Conservation (phyloP, 1,284 basidiomycete species). For the Pholiota adiposa region DNA sequence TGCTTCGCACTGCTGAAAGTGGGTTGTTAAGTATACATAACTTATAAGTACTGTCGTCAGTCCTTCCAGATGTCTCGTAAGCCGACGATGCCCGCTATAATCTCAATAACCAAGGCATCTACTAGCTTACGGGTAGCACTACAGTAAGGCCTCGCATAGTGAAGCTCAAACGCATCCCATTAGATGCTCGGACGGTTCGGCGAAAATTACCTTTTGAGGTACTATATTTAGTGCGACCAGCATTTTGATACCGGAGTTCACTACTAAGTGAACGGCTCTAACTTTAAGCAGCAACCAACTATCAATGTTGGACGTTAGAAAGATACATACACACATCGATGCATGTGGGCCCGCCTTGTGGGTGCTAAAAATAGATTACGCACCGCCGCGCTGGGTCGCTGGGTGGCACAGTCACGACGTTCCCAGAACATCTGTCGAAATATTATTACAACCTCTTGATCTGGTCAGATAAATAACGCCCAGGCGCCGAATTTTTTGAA, state of each 20-base stretch:
- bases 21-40: too few species aligned
- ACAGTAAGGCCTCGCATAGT: too few species aligned
- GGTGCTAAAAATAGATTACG: neutral
- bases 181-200: neutral
- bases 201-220: neutral
- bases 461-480: too few species aligned
- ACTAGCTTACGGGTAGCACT: too few species aligned
- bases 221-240: neutral
- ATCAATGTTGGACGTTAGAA: neutral
- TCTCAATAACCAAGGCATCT: too few species aligned
- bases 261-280: neutral
- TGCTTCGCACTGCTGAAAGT: neutral
- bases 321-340: neutral
- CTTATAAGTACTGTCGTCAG: too few species aligned
- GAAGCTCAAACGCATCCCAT: neutral
- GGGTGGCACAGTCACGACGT: neutral
- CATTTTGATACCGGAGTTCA: neutral
- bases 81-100: too few species aligned
- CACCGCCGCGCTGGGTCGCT: neutral
- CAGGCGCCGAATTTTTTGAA: too few species aligned
- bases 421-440: neutral
- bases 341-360: neutral
- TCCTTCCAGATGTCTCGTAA: too few species aligned
- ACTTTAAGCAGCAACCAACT: neutral
- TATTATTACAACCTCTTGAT: too few species aligned